Evolutionary conservation across 345 rosid species (phyloP), one percentile per base, ranked within the genome.

Genomic region (Bruguiera parviflora): DNA sequence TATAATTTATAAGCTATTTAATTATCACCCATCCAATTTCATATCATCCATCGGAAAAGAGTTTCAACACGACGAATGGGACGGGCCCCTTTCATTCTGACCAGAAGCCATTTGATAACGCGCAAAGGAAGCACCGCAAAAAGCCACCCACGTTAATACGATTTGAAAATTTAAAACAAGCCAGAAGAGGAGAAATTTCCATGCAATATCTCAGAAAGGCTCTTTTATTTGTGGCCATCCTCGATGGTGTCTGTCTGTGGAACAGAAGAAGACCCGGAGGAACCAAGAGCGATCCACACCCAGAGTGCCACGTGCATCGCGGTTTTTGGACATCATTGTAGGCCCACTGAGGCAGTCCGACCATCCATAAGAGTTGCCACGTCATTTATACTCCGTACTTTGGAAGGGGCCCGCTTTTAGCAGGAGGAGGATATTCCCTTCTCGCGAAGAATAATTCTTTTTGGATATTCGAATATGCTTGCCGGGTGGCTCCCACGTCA

Each of bases 391-490:
- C 5, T 31, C 32, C 5, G 32, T 31, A 31, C 32, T 3, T 31
- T 1, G 37, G 37, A 33, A 33, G 37, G 9, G 37, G 37, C 37
- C 37, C 6, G 18, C 3, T 3, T 8, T 8, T 20, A 8, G 29
- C 4, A 0, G 61, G 1, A 32, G 5, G 27, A 32, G 83, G 21
- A 77, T 77, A 75, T 79, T 1, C 79, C 59, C 52, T 47, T 29
- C 31, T 8, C 1, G 69, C 39, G 19, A 1, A 47, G 86, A 52
- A 83, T 79, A 43, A 73, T 79, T 64, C 85, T 8, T 46, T 47
- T 10, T 22, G 84, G 77, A 79, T 82, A 85, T 85, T 58, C 89
- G 85, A 75, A 83, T 85, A 82, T 83, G 74, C 85, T 5, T 51
- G 62, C 18, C 65, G 7, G 37, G 9, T 7, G 37, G 37, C 7